Evolutionary conservation across 1,139 yeast genomes (phyloP), one percentile per base, ranked within the genome.

Genomic region (Candida dubliniensis): DNA sequence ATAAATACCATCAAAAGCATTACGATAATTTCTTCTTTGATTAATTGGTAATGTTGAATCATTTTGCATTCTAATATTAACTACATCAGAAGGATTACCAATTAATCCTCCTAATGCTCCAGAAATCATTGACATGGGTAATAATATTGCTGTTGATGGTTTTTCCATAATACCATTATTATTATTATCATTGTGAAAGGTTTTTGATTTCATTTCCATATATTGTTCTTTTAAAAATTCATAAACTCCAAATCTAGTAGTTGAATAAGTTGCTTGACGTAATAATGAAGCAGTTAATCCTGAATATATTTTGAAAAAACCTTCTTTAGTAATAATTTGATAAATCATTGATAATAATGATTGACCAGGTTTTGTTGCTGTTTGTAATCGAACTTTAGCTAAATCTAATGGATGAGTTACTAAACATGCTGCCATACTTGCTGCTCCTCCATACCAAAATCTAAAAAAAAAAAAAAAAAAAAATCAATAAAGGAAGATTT

Each of bases 51-150:
- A 71, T 0, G 90, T 68, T 6, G 85, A 79, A 59, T 89, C 96
- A 62, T 88, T 89, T 64, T 89, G 96, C 96, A 89, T 89, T 63
- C 96, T 78, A 49, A 89, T 86, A 56, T 89, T 89, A 36, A 87
- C 89, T 23, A 89, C 86, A 63, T 89, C 96, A 1, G 95, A 82
- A 2, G 96, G 96, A 58, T 88, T 89, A 25, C 96, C 96, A 2
- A 87, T 84, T 31, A 87, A 66, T 8, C 96, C 96, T 45, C 96
- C 96, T 44, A 82, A 64, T 25, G 84, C 87, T 40, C 96, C 96
- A 8, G 93, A 81, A 13, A 85, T 54, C 95, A 88, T 87, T 5
- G 96, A 87, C 67, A 84, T 74, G 11, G 93, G 91, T 47, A 88
- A 70, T 46, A 86, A 69, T 39, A 75, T 66, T 23, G 66, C 51